Base-by-base conservation (phyloP, 345 rosid species). In the Syzygium grande region DNA sequence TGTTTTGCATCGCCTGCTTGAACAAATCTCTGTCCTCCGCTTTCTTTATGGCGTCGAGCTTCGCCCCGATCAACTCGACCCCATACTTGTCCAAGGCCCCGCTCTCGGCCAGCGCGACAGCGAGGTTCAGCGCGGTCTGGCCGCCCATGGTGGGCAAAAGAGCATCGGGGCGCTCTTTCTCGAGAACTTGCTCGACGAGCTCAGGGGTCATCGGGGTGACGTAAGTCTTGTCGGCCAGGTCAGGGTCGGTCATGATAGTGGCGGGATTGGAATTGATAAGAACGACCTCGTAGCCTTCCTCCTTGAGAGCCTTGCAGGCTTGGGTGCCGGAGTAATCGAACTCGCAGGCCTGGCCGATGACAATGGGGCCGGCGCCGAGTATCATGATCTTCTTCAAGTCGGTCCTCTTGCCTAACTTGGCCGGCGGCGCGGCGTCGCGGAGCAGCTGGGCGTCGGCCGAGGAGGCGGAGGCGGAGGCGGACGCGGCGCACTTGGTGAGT, bases 251-350 rank as follows among this genome's bases (percentile, higher is more conserved):
- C 99, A 98, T 98, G 89, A 98, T 98, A 29, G 99, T 96, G 16
- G 99, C 99, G 5, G 99, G 99, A 87, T 98, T 98, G 23, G 99
- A 98, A 85, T 98, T 98, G 61, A 98, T 96, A 59, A 98, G 88
- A 87, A 98, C 89, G 34, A 98, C 98, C 1, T 95, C 95, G 88
- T 95, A 98, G 0, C 99, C 99, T 83, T 98, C 99, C 89, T 97
- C 99, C 46, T 92, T 93, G 46, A 98, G 87, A 4, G 99, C 98
- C 90, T 98, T 96, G 88, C 99, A 96, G 10, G 99, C 99, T 86
- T 98, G 99, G 27, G 99, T 98, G 0, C 99, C 99, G 0, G 99
- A 98, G 91, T 98, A 98, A 89, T 98, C 99, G 87, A 98, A 98
- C 91, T 98, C 99, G 65, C 99, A 98, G 7, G 99, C 99, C 88